phyloP scores from a whole-genome alignment of 768 basidiomycete species.

The Rhodocollybia butyracea region DNA sequence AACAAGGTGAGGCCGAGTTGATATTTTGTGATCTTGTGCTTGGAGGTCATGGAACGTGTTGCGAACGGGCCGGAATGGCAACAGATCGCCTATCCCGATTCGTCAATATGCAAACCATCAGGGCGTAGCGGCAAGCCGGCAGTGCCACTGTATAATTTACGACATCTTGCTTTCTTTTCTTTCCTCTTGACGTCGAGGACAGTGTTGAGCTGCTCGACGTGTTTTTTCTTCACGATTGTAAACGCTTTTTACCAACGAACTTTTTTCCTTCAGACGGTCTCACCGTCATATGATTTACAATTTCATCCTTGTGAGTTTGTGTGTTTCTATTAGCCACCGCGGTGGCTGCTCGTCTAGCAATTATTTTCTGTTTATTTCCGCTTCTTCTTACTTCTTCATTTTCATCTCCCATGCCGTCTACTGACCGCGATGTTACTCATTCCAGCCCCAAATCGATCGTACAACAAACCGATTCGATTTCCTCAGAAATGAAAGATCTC shows the following conservation, averaged over 20 bases:
- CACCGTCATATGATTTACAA: conserved; percentile 25
- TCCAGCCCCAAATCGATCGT: conserved; percentile 43
- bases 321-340: conserved; percentile 8
- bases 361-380: conserved; percentile 16
- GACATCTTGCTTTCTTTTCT: conserved; percentile 17
- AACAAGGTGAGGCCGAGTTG: too few species aligned
- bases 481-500: conserved; percentile 72
- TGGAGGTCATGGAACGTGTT: not conserved
- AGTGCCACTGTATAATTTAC: conserved; percentile 14
- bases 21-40: too few species aligned
- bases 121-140: conserved; percentile 7
- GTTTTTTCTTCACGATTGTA: conserved; percentile 25
- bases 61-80: not conserved
- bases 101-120: not conserved
- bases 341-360: conserved; percentile 4
- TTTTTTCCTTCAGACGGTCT: conserved; percentile 11
- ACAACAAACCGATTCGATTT: conserved; percentile 38
- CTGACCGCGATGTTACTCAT: conserved; percentile 16
- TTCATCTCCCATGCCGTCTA: conserved; percentile 19
- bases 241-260: conserved; percentile 32
- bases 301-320: conserved; percentile 14
- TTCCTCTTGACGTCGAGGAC: conserved; percentile 18
- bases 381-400: conserved; percentile 24
- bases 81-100: not conserved
- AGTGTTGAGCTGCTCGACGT: conserved; percentile 17